phyloP scores from a whole-genome alignment of 192 early-diverging fungal genomes.

The Gamsiella multidivaricata region DNA sequence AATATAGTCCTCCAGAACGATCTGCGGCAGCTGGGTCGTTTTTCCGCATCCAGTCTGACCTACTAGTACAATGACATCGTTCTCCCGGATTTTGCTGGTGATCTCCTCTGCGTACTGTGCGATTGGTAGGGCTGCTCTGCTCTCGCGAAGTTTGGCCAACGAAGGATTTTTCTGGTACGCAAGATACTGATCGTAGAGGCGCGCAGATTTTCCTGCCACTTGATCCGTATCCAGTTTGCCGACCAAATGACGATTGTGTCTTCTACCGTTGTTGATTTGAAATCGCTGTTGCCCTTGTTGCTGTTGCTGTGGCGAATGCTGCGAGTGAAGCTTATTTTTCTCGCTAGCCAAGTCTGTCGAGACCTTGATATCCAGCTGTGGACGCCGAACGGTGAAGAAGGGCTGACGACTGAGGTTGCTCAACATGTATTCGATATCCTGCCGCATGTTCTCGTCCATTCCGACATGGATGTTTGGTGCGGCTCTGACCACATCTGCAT shows the following conservation, averaged over 20 bases:
- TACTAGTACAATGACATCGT: slow-evolving; percentile 58
- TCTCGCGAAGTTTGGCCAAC: slow-evolving; percentile 31
- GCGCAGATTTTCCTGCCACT: slow-evolving; percentile 36
- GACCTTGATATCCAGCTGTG: slow-evolving; percentile 18
- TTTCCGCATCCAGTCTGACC: slow-evolving; percentile 68
- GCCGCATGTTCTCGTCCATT: slow-evolving; percentile 44
- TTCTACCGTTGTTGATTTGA: slow-evolving; percentile 16
- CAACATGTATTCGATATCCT: slow-evolving; percentile 42
- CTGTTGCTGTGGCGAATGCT: slow-evolving; percentile 16
- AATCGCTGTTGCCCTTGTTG: background rate
- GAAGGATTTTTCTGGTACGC: slow-evolving; percentile 46
- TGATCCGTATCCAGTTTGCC: slow-evolving; percentile 40
- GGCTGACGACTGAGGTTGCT: slow-evolving; percentile 34
- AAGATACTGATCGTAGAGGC: slow-evolving; percentile 35
- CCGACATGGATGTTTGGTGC: slow-evolving; percentile 47
- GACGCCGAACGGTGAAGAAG: slow-evolving; percentile 39
- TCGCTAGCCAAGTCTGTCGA: background rate
- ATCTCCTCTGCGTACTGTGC: slow-evolving; percentile 51
- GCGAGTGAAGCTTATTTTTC: no score
- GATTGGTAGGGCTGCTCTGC: slow-evolving; percentile 49
- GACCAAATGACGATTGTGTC: slow-evolving; percentile 33
- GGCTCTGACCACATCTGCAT: slow-evolving; percentile 36
- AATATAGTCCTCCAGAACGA: slow-evolving; percentile 69
- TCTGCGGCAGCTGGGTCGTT: slow-evolving; percentile 78
- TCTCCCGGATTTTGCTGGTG: slow-evolving; percentile 45